phyloP scores from a whole-genome alignment of 2,329 filamentous ascomycete species.

The Nectriaceae sp. region DNA sequence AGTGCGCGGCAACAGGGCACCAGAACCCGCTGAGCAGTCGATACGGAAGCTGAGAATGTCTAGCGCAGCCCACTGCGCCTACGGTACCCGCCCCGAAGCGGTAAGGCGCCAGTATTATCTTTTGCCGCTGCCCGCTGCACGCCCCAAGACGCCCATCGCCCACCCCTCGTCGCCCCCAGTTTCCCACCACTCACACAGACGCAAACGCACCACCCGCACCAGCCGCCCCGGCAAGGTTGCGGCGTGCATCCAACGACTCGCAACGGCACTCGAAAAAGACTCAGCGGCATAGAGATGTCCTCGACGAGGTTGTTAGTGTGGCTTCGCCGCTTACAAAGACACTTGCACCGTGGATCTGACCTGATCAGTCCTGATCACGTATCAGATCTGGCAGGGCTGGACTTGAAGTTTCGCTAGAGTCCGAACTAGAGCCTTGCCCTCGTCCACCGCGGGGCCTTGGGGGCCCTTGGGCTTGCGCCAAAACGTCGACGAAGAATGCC shows the following conservation, averaged over 20 bases:
- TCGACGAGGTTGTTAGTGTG: no score
- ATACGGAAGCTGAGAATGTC: neutral
- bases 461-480: no score
- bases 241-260: constrained; percentile 8
- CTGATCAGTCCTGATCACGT: no score
- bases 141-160: neutral
- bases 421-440: no score
- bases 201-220: constrained; percentile 15
- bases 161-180: neutral
- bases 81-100: constrained; percentile 21
- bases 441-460: no score
- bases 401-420: no score
- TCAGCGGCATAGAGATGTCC: neutral
- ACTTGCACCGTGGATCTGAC: no score
- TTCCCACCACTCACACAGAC: no score
- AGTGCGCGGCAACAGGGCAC: neutral
- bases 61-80: neutral
- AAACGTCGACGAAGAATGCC: neutral
- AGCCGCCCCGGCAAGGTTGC: constrained; percentile 1
- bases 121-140: constrained; percentile 11
- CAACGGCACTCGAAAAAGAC: neutral
- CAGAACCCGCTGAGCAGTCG: neutral
- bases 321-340: no score
- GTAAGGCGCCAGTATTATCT: constrained; percentile 25
- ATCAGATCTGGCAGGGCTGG: no score